Evolutionary conservation across 1,139 yeast genomes (phyloP), one percentile per base, ranked within the genome.

Genomic region (Kurtzmaniella quercitrusa): DNA sequence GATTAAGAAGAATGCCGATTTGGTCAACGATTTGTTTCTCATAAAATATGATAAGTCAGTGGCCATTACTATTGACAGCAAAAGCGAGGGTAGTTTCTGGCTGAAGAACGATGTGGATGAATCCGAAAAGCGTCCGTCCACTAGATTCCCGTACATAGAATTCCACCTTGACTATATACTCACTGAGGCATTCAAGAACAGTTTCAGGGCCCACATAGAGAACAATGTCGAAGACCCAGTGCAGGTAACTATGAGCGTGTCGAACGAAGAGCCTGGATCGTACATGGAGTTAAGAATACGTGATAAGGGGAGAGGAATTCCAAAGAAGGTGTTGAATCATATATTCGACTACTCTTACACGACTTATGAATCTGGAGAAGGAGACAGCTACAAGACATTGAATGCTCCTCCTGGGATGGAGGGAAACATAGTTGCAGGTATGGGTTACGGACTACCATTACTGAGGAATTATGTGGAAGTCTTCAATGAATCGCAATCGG

Each of bases 401-500:
- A 85, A 85, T 54, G 77, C 79, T 16, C 82, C 87, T 16, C 94
- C 94, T 0, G 94, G 90, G 0, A 62, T 57, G 33, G 86, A 84
- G 1, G 83, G 85, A 0, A 80, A 84, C 54, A 76, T 81, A 6
- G 88, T 90, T 29, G 96, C 97, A 0, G 98, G 98, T 0, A 85
- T 93, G 87, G 98, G 98, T 0, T 91, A 89, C 58, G 98, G 98
- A 0, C 65, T 91, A 43, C 98, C 98, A 1, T 68, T 91, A 48
- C 87, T 93, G 66, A 78, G 79, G 56, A 68, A 68, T 48, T 73
- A 73, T 52, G 63, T 70, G n/a, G 77, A 73, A 51, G 66, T 69
- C 2, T 73, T 73, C 51, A 70, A 71, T 47, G 71, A 67, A 36
- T 61, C 70, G 3, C 46, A 62, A 3, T 53, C 57, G 7, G 53